phyloP scores from a whole-genome alignment of 2,329 filamentous ascomycete genomes.

The Penicillium sp. region DNA sequence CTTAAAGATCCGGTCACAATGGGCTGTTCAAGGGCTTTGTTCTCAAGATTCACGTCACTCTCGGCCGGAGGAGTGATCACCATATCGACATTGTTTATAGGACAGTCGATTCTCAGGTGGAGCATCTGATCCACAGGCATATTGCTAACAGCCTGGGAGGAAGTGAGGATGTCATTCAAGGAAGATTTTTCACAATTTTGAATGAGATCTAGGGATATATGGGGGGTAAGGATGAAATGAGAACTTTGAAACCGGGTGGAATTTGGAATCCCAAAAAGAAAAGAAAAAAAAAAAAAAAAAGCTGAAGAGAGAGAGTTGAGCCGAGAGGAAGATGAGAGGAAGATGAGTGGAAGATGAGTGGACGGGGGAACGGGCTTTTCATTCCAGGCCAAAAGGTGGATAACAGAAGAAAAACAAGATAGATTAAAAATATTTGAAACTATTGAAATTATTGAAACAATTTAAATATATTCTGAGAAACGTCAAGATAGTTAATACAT shows the following conservation, averaged over 20 bases:
- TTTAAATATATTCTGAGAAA: not conserved
- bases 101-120: slow-evolving; percentile 24
- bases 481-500: too few species aligned
- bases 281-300: too few species aligned
- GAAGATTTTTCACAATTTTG: not conserved
- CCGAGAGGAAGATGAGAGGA: not conserved
- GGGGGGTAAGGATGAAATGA: not conserved
- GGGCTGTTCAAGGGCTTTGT: not conserved
- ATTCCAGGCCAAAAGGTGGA: slow-evolving; percentile 12
- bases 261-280: too few species aligned
- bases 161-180: slow-evolving; percentile 6
- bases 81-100: slow-evolving; percentile 20
- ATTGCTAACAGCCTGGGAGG: not conserved
- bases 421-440: not conserved
- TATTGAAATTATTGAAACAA: not conserved
- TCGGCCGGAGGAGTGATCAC: slow-evolving; percentile 30
- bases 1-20: not conserved
- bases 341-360: slow-evolving; percentile 10
- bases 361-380: slow-evolving; percentile 17
- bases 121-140: slow-evolving; percentile 25
- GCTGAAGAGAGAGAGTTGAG: not conserved
- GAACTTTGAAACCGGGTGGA: too few species aligned
- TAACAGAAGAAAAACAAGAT: not conserved
- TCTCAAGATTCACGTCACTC: slow-evolving; percentile 7
- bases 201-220: not conserved